Base-by-base conservation (phyloP, 106 monocot species). In the Triglochin maritima region DNA sequence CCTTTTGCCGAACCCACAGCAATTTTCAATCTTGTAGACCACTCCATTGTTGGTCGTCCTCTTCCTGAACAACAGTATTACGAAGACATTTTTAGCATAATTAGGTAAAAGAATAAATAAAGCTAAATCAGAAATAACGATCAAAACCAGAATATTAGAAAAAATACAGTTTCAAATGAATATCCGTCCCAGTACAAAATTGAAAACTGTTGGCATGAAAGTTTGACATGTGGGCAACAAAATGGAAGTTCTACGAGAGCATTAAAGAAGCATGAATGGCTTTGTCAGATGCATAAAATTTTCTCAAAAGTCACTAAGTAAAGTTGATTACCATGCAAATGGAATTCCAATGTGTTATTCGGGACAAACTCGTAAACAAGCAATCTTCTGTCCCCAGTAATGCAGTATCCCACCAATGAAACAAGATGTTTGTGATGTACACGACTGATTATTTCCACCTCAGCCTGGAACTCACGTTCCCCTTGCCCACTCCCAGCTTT, bases 401-500 rank as follows among this genome's bases (percentile, higher is more conserved):
- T 64, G 8, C 72, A 73, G 42, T 64, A 73, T n/a, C 72, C 72
- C 11, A 73, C 72, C 10, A 73, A 56, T 10, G 72, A 64, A 46
- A 73, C 72, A 8, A 73, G 57, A 64, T 73, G 72, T 29, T 65
- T 73, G 47, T 73, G 76, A 77, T 77, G 76, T 4, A 77, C 76
- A 65, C 76, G 76, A 10, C 76, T 77, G 56, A 77, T 77, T 9
- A 77, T 77, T 44, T 77, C 76, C 63, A 77, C 70, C 64, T 77
- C 76, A 2, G 76, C 70, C 49, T 76, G 76, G 52, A 76, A 76
- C 42, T 76, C 76, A 5, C 76, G 61, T 5, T 77, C 76, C 45
- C 76, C 76, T 44, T 77, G 76, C 42, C 76, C 76, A 50, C 76
- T 77, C 0, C 76, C 76, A 43, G 63, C 17, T 48, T 73, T 73